A percentile compares a stretch with the other conserved stretches of the same genome.
Evolutionary conservation across 2,329 filamentous ascomycete genomes (phyloP).

Genomic region (Scytalidium lignicola): DNA sequence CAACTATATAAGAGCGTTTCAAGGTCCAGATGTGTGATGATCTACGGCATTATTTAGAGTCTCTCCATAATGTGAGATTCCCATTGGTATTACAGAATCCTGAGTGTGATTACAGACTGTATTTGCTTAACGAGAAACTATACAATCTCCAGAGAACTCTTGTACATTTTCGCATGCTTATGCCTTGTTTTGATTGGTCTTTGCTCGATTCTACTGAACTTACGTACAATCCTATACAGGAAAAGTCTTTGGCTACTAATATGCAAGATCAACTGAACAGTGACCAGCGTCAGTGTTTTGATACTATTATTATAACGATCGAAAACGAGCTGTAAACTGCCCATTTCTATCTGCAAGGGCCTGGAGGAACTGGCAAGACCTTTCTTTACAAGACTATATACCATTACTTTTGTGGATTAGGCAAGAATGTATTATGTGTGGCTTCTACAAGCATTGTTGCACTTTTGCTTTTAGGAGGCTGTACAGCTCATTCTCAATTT

Average conservation of each 20-base stretch:
- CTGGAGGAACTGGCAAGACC: too few species aligned
- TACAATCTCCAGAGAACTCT: neutral
- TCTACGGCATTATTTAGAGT: neutral
- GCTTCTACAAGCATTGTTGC: too few species aligned
- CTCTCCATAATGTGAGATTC: neutral
- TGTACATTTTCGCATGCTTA: neutral
- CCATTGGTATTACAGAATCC: neutral
- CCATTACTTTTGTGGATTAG: too few species aligned
- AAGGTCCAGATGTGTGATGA: constrained; percentile 1
- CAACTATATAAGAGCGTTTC: neutral
- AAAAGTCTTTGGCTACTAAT: neutral
- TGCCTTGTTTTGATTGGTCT: neutral
- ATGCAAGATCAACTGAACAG: constrained; percentile 1
- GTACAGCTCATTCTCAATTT: too few species aligned
- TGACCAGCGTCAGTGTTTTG: too few species aligned
- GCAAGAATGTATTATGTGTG: too few species aligned
- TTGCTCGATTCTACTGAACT: neutral
- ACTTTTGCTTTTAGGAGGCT: too few species aligned
- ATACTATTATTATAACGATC: too few species aligned
- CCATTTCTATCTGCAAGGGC: too few species aligned
- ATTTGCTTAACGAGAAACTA: neutral
- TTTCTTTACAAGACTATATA: too few species aligned
- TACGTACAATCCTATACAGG: neutral
- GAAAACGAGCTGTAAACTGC: too few species aligned
- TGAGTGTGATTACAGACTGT: constrained; percentile 4